Base-by-base conservation (phyloP, 2,329 filamentous ascomycete species). In the Pestalotiopsis sp. region DNA sequence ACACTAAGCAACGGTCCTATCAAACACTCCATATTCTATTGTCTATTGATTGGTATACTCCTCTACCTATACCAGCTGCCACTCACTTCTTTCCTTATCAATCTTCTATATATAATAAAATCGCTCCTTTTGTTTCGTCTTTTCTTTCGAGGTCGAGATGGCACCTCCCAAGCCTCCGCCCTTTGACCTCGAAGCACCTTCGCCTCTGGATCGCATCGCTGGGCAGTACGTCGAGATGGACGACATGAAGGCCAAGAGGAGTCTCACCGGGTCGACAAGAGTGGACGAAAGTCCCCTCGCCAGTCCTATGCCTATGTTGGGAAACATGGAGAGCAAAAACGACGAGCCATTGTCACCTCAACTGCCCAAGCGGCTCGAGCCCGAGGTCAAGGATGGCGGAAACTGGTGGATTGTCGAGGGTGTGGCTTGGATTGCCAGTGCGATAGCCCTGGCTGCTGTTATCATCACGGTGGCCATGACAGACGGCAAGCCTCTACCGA, bases 371-470 rank as follows among this genome's bases (percentile, higher is more conserved):
- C 63, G 66, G 41, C 68, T 58, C 1, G 39, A 52, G 14, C 58
- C 61, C 17, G 3, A 20, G 41, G 38, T 38, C 17, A 61, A 69
- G 12, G 59, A 58, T 11, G 65, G 57, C 57, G 61, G 61, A 4
- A 64, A 64, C 38, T 69, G 69, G 67, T 70, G 69, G 69, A 58
- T 70, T 9, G 36, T 69, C 38, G 69, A 70, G 52, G 49, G 63
- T 17, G 14, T 69, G 2, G 67, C 69, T 20, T 70, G 69, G 62
- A 20, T 69, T n/a, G 17, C 64, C 39, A 70, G 69, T 41, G 41
- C 61, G 4, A 13, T 70, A n/a, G 69, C 69, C 2, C 59, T 70
- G 7, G 67, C 61, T 58, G 61, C 64, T 31, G 69, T 70, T 27
- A 38, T 70, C n/a, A 39, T 65, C 14, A 69, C 67, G 20, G 57